Percentiles rank a stretch among this genome's conserved stretches.
Evolutionary conservation across 1,139 yeast species (phyloP).

Genomic region (Magnusiomyces suaveolens): DNA sequence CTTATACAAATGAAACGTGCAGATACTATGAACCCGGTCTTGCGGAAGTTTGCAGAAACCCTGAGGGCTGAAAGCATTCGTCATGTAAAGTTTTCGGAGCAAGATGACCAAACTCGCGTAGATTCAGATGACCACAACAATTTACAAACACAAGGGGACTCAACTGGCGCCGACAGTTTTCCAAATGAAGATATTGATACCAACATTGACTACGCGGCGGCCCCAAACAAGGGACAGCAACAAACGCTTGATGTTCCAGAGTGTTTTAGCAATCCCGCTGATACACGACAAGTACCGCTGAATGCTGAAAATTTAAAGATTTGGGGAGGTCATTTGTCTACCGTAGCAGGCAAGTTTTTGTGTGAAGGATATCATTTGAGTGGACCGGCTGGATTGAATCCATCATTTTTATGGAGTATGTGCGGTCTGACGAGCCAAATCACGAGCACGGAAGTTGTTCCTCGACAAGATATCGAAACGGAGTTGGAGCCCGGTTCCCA

Average conservation of each 20-base stretch:
- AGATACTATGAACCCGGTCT: slow-evolving; percentile 63
- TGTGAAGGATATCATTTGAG: slow-evolving; percentile 1
- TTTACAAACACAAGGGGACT: not conserved
- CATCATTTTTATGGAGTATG: not conserved
- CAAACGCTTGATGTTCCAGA: not conserved
- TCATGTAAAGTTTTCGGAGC: slow-evolving; percentile 26
- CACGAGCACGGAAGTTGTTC: slow-evolving; percentile 50
- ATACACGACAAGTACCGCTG: too few species aligned
- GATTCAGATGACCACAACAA: not conserved
- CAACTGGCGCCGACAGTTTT: not conserved
- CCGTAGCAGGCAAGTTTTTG: not conserved
- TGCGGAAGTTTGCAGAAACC: slow-evolving; percentile 58
- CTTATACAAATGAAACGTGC: slow-evolving; percentile 52
- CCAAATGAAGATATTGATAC: not conserved
- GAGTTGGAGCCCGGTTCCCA: slow-evolving; percentile 45
- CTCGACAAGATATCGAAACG: slow-evolving; percentile 43
- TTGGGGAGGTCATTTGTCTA: not conserved
- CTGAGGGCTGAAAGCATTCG: slow-evolving; percentile 61
- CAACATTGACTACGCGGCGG: too few species aligned
- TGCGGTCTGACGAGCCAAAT: slow-evolving; percentile 23
- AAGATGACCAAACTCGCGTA: not conserved
- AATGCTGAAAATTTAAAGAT: not conserved
- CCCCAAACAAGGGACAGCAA: too few species aligned
- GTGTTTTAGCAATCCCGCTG: not conserved
- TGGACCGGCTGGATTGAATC: not conserved